phyloP scores from a whole-genome alignment of 2,329 filamentous ascomycete genomes.

The Rutstroemia sp. region DNA sequence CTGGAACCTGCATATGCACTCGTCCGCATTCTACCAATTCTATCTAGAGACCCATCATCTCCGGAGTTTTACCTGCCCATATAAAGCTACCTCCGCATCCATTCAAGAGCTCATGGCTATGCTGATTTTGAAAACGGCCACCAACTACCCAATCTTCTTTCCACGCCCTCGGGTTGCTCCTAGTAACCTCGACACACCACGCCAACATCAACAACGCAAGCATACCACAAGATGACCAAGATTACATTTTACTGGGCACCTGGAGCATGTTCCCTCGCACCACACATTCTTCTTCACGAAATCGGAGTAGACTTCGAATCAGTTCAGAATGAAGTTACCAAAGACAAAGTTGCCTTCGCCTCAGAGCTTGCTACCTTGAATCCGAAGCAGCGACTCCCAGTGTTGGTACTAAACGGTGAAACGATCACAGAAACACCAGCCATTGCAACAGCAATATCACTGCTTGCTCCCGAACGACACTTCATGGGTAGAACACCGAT shows the following conservation, averaged over 20 bases:
- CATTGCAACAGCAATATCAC: conserved; percentile 23
- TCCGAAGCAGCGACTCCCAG: conserved; percentile 30
- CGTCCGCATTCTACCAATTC: too few species aligned
- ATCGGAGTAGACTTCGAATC: conserved; percentile 18
- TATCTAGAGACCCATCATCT: too few species aligned
- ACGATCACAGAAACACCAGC: conserved; percentile 31
- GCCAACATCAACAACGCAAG: too few species aligned
- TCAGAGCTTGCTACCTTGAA: conserved; percentile 20
- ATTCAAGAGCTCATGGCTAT: too few species aligned
- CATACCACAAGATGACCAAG: neutral
- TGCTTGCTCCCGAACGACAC: conserved; percentile 25
- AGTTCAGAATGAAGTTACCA: conserved; percentile 8
- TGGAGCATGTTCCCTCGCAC: conserved; percentile 28
- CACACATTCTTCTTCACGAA: conserved; percentile 30
- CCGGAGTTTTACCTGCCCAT: too few species aligned
- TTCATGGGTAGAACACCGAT: conserved; percentile 27
- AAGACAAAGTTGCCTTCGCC: conserved; percentile 12
- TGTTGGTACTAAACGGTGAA: conserved; percentile 24
- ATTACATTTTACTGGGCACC: conserved; percentile 23
- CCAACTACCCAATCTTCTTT: too few species aligned
- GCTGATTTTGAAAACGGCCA: too few species aligned
- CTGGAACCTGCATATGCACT: too few species aligned
- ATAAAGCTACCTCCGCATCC: too few species aligned
- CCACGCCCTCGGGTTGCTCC: too few species aligned
- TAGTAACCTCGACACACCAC: too few species aligned